Base-by-base conservation (phyloP, 768 basidiomycete species). In the Tylopilus balloui region DNA sequence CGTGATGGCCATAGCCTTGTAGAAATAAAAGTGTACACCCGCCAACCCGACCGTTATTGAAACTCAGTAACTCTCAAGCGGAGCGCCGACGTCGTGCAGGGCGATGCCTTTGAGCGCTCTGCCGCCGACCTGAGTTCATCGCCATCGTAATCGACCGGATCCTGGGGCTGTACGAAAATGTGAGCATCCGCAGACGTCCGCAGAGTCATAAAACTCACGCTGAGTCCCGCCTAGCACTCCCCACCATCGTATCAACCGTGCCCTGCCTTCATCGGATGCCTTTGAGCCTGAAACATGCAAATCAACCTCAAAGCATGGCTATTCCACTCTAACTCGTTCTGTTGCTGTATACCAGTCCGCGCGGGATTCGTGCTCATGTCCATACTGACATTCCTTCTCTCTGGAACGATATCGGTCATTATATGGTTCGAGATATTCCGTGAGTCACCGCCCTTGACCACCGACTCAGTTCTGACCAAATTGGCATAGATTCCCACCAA, bases 391-490 rank as follows among this genome's bases (percentile, higher is more conserved):
- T 74, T 83, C 46, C 54, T 83, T 17, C 66, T 84, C 25, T 71
- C 80, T 8, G 83, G 78, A 2, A 50, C 77, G 15, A 67, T 85
- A 27, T 71, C 80, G 3, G 63, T 78, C 53, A 59, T 79, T 29
- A 57, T 83, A 21, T 86, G 83, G 84, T 82, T 79, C 61, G 79
- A 84, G 60, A 64, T 84, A 15, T 71, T 69, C 20, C 73, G 84
- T 84, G 51, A 50, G 82, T 73, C 15, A 40, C 32, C 17, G 10
- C 25, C 34, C 9, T 3, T 13, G 20, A 10, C 14, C 2, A 6
- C n/a, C 40, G 2, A 7, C 25, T 2, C 25, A 44, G 36, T n/a
- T 43, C 23, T 42, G 37, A 37, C 37, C 23, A 48, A 32, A 24
- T 51, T 38, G 36, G n/a, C 6, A 35, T 71, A 75, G 67, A 68